Evolutionary conservation across 345 rosid genomes (phyloP).

Genomic region (Eucalyptus curtisii): DNA sequence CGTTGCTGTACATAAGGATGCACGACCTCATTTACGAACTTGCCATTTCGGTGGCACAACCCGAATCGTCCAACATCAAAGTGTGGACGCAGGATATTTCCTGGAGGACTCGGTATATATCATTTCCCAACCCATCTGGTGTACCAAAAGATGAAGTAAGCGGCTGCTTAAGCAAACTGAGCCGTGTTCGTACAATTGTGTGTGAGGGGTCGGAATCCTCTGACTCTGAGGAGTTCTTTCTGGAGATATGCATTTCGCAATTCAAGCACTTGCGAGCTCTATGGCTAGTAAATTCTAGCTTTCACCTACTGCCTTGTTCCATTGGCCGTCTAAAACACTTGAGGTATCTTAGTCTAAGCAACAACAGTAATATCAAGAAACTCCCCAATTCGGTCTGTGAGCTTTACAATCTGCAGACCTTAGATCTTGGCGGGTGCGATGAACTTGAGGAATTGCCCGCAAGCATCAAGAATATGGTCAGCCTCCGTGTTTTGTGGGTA

Average conservation of each 20-base stretch:
- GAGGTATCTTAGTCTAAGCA: background rate
- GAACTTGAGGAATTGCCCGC: no score
- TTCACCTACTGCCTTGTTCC: background rate
- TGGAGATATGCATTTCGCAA: background rate
- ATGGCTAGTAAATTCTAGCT: background rate
- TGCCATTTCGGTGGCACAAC: background rate
- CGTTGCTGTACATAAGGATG: background rate
- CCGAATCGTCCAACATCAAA: background rate
- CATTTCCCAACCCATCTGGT: background rate
- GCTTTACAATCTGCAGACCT: slow-evolving; percentile 1
- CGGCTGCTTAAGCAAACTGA: background rate
- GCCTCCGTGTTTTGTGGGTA: rapidly evolving
- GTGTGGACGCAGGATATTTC: background rate
- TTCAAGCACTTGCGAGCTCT: background rate
- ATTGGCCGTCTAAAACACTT: slow-evolving; percentile 4
- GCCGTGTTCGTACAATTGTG: background rate
- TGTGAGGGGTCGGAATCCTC: background rate
- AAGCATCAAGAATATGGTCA: no score
- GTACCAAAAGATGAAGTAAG: background rate
- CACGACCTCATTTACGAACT: slow-evolving; percentile 21
- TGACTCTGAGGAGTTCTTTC: background rate
- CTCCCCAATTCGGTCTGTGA: slow-evolving; percentile 5
- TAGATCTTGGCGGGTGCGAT: background rate
- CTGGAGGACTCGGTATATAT: background rate
- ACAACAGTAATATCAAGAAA: background rate